These are phyloP conservation scores for Mucor irregularis DNA, from an alignment of 371 early-diverging fungal genomes.

Conservation along the genomic window DNA sequence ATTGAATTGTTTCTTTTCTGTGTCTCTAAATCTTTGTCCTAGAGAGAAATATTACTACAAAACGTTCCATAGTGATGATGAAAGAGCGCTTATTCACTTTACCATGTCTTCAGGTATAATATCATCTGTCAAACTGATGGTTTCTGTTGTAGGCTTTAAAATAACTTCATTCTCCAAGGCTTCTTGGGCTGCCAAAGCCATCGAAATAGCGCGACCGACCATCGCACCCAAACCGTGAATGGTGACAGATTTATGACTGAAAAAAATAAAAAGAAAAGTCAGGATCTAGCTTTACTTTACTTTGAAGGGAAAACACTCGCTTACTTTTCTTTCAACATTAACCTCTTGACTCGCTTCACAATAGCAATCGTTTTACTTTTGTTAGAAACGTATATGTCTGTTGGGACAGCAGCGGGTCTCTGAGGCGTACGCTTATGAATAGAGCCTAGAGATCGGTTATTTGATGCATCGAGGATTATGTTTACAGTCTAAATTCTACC, in stretches of 20 bases:
- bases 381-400: constrained; percentile 61
- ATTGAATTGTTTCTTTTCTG: constrained; percentile 41
- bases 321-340: constrained; percentile 52
- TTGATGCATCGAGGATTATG: background rate
- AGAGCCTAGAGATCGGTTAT: constrained; percentile 15
- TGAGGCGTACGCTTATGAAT: constrained; percentile 54
- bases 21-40: constrained; percentile 42
- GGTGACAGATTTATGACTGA: constrained; percentile 46
- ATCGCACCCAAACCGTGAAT: constrained; percentile 78
- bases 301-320: too few relatives aligned
- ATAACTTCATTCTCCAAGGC: constrained; percentile 47
- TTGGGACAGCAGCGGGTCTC: constrained; percentile 47
- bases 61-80: too few relatives aligned
- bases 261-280: too few relatives aligned
- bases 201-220: constrained; percentile 53
- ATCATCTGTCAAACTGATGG: constrained; percentile 56
- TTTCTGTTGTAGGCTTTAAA: constrained; percentile 50
- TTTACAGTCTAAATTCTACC: constrained; percentile 1
- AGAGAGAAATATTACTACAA: background rate
- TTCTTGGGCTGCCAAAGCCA: constrained; percentile 53
- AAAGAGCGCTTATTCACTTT: background rate
- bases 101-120: constrained; percentile 55
- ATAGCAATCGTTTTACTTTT: constrained; percentile 44
- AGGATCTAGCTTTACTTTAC: too few relatives aligned
- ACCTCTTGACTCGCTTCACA: constrained; percentile 41